Evolutionary conservation across 169 alveolate species (phyloP).

Genomic region (Eimeria sp.): DNA sequence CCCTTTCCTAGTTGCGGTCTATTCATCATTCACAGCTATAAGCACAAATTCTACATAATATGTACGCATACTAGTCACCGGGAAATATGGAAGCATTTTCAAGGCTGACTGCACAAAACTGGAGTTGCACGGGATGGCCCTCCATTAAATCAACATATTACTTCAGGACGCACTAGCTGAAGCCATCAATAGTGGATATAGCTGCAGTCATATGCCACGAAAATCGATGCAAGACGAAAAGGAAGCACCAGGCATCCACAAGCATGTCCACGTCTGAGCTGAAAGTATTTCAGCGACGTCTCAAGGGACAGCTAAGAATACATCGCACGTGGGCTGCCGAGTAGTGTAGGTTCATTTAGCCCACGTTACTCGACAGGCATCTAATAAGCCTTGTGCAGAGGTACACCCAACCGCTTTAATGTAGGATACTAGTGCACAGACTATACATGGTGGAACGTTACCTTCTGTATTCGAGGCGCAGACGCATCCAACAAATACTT

Average conservation of each 20-base stretch:
- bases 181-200: background rate
- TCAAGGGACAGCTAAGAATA: background rate
- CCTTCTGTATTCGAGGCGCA: background rate
- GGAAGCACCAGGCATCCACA: background rate
- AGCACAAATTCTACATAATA: too few species aligned
- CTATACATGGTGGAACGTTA: background rate
- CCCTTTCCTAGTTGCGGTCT: background rate
- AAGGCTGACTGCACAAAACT: background rate
- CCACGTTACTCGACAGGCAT: background rate
- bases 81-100: background rate
- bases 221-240: background rate
- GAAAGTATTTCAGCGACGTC: background rate
- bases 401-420: background rate
- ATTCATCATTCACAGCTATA: background rate
- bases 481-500: background rate
- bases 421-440: background rate
- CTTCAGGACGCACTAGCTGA: conserved; percentile 17
- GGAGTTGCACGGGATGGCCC: background rate
- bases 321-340: background rate
- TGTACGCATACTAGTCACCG: background rate
- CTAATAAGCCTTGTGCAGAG: background rate
- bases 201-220: background rate
- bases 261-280: background rate
- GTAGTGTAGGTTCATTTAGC: background rate
- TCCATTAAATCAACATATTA: background rate